phyloP scores from a whole-genome alignment of 495 filamentous ascomycete genomes.

The Tuber indicum region DNA sequence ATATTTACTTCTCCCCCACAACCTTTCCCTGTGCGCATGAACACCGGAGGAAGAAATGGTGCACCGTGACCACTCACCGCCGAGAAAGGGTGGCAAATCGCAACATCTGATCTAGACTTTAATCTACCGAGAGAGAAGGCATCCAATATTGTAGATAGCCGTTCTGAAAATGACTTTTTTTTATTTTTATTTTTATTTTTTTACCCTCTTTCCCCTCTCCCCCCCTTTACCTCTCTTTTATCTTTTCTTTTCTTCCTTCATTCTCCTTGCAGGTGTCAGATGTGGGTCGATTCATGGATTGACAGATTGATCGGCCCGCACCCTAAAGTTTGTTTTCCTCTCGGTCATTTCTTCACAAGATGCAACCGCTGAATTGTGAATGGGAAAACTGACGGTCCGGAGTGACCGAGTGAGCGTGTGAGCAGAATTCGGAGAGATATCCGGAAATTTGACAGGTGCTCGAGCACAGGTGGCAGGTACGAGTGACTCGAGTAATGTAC shows the following conservation, averaged over 20 bases:
- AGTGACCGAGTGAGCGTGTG: neutral
- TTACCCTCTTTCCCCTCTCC: neutral
- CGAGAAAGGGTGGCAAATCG: neutral
- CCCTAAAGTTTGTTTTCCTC: neutral
- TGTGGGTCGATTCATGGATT: neutral
- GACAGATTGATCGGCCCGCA: neutral
- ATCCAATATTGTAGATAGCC: neutral
- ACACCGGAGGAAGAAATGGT: neutral
- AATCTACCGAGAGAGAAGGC: neutral
- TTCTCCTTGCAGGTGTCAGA: neutral
- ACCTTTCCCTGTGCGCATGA: neutral
- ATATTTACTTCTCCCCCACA: neutral
- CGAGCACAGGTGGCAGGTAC: no score
- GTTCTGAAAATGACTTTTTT: neutral
- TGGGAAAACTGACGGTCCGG: neutral
- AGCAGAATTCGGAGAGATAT: neutral
- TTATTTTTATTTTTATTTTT: neutral
- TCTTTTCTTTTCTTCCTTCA: neutral
- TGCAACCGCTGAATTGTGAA: neutral
- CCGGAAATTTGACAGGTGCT: neutral
- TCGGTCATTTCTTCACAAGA: neutral
- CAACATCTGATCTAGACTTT: neutral
- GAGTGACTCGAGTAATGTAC: no score
- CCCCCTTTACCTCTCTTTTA: neutral
- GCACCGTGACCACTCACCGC: neutral